phyloP scores from a whole-genome alignment of 495 filamentous ascomycete species.

The Xylaria longipes region DNA sequence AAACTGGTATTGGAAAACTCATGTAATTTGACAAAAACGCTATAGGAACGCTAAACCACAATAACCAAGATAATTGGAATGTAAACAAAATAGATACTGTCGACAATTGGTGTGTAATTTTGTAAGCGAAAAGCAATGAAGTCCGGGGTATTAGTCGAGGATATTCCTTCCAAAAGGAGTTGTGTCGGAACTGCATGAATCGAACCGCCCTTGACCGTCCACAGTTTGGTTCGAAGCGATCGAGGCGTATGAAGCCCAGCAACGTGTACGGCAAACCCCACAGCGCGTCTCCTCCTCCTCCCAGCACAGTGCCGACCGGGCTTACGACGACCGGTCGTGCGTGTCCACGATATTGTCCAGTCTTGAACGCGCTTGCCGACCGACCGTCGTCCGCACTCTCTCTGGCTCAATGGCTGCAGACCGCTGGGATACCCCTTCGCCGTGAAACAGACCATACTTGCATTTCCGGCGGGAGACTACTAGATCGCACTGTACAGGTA shows the following conservation, averaged over 20 bases:
- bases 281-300: neutral
- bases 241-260: neutral
- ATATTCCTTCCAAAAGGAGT: neutral
- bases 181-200: neutral
- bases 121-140: neutral
- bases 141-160: neutral
- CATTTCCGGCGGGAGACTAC: neutral
- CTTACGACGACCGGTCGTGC: neutral
- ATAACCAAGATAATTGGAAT: neutral
- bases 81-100: neutral
- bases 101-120: neutral
- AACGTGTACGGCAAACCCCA: constrained; percentile 9
- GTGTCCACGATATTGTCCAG: neutral
- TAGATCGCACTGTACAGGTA: neutral
- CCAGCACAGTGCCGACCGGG: neutral
- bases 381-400: neutral
- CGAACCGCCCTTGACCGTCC: neutral
- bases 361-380: neutral
- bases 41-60: neutral
- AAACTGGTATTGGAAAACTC: neutral
- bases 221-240: neutral
- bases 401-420: neutral
- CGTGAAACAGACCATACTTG: neutral
- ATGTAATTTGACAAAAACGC: neutral
- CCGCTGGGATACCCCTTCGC: neutral